These are phyloP conservation scores for Penicillium steckii DNA, from an alignment of 495 filamentous ascomycete genomes.

Conservation along the genomic window DNA sequence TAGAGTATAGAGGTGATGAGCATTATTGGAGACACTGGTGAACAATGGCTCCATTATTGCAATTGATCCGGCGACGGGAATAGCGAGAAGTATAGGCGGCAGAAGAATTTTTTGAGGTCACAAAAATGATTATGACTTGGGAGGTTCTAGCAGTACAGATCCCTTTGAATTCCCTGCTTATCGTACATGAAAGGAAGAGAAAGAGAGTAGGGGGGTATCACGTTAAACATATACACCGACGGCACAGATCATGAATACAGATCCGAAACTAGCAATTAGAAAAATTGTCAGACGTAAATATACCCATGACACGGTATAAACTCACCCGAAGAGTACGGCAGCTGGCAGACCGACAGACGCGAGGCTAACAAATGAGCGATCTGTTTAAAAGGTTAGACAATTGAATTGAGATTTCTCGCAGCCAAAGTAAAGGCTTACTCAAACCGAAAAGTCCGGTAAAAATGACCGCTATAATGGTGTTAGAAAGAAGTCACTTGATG, in stretches of 20 bases:
- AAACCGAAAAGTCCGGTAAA: constrained; percentile 75
- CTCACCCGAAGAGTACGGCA: constrained; percentile 85
- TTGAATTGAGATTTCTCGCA: background rate
- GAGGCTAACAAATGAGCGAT: constrained; percentile 79
- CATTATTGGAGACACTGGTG: constrained; percentile 80
- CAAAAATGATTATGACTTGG: constrained; percentile 23
- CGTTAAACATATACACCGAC: constrained; percentile 95
- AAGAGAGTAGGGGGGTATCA: constrained; percentile 38
- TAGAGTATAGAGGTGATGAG: constrained; percentile 83
- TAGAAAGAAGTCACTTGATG: constrained; percentile 9
- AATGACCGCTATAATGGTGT: constrained; percentile 47
- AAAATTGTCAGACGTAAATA: background rate
- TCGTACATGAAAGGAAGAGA: constrained; percentile 38
- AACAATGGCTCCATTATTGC: constrained; percentile 57
- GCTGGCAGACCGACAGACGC: constrained; percentile 82
- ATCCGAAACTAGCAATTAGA: constrained; percentile 68
- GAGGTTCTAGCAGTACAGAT: constrained; percentile 38
- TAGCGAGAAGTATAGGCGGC: constrained; percentile 7
- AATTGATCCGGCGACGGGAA: background rate
- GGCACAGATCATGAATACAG: constrained; percentile 97
- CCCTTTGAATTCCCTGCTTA: constrained; percentile 33
- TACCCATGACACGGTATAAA: constrained; percentile 4
- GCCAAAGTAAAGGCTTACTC: constrained; percentile 55
- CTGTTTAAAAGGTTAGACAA: constrained; percentile 43
- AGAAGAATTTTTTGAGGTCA: constrained; percentile 9